These are phyloP conservation scores for Rutstroemia sp. DNA, from an alignment of 2,329 filamentous ascomycete genomes.

Conservation along the genomic window DNA sequence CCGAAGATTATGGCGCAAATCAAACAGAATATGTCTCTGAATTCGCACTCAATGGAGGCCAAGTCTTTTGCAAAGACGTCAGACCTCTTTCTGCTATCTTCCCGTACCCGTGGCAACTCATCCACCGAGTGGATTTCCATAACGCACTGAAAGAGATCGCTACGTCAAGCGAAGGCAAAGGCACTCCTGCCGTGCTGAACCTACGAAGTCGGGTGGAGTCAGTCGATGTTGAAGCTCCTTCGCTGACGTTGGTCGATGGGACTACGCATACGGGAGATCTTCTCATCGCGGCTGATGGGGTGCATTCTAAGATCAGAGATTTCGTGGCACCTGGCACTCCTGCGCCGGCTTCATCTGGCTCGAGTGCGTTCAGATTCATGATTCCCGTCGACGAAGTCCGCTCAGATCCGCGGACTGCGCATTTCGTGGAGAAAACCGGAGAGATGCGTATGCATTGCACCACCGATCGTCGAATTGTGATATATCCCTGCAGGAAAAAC, in stretches of 20 bases:
- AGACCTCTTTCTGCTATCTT: not conserved
- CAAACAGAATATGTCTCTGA: constrained; percentile 5
- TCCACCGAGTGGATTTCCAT: constrained; percentile 47
- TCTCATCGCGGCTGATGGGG: constrained; percentile 48
- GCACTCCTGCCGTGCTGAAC: constrained; percentile 32
- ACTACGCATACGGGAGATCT: constrained; percentile 39
- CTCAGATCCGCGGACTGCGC: constrained; percentile 31
- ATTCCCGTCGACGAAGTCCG: constrained; percentile 20
- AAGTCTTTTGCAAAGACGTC: not conserved
- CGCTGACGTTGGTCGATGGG: constrained; percentile 40
- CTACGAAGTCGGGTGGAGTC: constrained; percentile 37
- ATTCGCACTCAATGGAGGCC: constrained; percentile 3
- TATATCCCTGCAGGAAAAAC: constrained; percentile 42
- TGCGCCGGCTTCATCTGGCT: constrained; percentile 11
- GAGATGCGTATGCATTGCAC: constrained; percentile 35
- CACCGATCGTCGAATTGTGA: constrained; percentile 36
- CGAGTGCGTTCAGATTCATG: constrained; percentile 22
- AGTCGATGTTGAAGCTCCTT: constrained; percentile 35
- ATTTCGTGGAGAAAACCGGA: constrained; percentile 27
- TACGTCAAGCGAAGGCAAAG: constrained; percentile 29
- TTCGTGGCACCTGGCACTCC: not conserved
- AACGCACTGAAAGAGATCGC: constrained; percentile 42
- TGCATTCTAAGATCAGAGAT: constrained; percentile 22
- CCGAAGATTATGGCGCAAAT: constrained; percentile 32
- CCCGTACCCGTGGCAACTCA: constrained; percentile 38